Percentiles rank a stretch among this genome's conserved stretches.
Conservation (phyloP, 306 rosid species). For the Astragalus glycyphyllos region DNA sequence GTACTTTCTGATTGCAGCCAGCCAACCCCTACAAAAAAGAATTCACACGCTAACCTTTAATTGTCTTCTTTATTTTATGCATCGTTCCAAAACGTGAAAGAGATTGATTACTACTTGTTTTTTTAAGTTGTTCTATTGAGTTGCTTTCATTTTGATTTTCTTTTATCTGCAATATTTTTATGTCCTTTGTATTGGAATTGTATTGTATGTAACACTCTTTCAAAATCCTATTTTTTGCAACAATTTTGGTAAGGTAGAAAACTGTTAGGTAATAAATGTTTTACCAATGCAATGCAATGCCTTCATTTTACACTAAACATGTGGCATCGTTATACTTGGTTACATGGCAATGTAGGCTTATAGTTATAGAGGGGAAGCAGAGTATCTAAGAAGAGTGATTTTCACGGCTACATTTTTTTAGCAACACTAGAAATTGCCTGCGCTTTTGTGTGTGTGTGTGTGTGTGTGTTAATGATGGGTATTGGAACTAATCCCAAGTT, state of each 20-base stretch:
- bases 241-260: neutral
- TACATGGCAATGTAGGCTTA: neutral
- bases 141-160: slow-evolving; percentile 27
- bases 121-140: neutral
- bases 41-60: neutral
- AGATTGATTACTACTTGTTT: slow-evolving; percentile 16
- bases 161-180: slow-evolving; percentile 7
- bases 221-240: neutral
- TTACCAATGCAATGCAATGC: slow-evolving; percentile 7
- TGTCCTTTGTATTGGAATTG: too few relatives aligned
- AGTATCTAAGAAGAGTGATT: slow-evolving; percentile 15
- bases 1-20: slow-evolving; percentile 18
- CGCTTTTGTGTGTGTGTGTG: too few relatives aligned
- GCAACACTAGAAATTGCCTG: neutral
- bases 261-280: neutral
- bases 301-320: neutral
- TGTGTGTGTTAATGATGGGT: too few relatives aligned
- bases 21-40: neutral
- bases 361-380: neutral
- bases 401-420: neutral
- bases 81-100: slow-evolving; percentile 14
- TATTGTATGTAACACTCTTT: neutral
- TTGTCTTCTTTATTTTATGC: slow-evolving; percentile 22
- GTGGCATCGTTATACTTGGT: neutral
- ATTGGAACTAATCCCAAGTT: too few relatives aligned